Percentiles rank a stretch among this genome's conserved stretches.
Conservation (phyloP, 805 yeast species). For the Ogataea nakhonphanomensis region DNA sequence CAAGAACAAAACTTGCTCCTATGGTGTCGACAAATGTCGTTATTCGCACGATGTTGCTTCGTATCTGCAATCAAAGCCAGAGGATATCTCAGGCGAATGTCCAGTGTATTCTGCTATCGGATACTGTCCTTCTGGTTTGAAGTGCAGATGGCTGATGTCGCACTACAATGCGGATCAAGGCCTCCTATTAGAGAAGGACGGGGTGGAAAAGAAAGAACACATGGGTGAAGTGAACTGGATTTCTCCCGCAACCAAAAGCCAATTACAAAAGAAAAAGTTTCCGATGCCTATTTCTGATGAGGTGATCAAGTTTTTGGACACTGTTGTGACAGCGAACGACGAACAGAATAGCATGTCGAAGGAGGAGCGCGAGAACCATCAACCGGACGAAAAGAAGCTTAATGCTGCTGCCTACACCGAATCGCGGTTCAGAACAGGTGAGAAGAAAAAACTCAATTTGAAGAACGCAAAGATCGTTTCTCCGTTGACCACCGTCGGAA, state of each 20-base stretch:
- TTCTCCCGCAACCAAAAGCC: constrained; percentile 40
- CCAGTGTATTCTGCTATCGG: constrained; percentile 84
- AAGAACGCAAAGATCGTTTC: constrained; percentile 80
- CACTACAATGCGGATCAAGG: constrained; percentile 54
- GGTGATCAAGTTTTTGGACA: constrained; percentile 62
- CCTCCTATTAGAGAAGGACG: constrained; percentile 43
- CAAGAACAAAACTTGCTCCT: constrained; percentile 45
- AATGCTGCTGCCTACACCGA: constrained; percentile 59
- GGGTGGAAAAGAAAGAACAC: constrained; percentile 28
- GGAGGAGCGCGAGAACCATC: constrained; percentile 26
- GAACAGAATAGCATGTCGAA: constrained; percentile 35
- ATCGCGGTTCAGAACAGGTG: constrained; percentile 71
- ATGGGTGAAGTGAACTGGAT: constrained; percentile 64
- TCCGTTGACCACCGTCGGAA: constrained; percentile 97
- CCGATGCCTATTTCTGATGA: constrained; percentile 54
- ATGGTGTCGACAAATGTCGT: constrained; percentile 69
- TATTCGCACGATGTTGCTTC: constrained; percentile 69
- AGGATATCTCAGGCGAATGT: constrained; percentile 73
- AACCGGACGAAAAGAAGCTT: constrained; percentile 29
- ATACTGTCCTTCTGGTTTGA: constrained; percentile 86
- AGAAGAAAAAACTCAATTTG: constrained; percentile 72
- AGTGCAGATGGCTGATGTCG: constrained; percentile 84
- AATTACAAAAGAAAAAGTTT: constrained; percentile 60
- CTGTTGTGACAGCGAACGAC: constrained; percentile 43
- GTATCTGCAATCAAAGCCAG: constrained; percentile 63